These are phyloP conservation scores for Boletus sp. DNA, from an alignment of 768 basidiomycete species.

Conservation along the genomic window DNA sequence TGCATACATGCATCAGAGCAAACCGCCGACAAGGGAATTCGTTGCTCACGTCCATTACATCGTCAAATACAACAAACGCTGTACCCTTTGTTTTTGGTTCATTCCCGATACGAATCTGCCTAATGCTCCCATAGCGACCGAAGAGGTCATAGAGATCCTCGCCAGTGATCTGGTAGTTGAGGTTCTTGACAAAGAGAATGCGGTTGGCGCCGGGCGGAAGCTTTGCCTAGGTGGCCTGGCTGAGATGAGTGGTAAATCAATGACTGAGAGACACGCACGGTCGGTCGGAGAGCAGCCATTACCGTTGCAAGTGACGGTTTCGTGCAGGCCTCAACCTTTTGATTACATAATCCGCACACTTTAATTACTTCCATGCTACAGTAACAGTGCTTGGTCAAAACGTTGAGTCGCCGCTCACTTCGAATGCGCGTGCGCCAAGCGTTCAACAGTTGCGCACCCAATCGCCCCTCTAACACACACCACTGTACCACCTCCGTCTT, in stretches of 20 bases:
- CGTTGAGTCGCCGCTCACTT: conserved; percentile 3
- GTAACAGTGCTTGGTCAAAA: not conserved
- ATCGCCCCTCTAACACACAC: conserved; percentile 65
- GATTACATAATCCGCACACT: conserved; percentile 20
- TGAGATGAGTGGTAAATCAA: not conserved
- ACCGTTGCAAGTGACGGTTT: conserved; percentile 1
- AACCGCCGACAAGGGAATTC: not conserved
- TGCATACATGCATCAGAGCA: conserved; percentile 32
- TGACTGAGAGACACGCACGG: conserved; percentile 37
- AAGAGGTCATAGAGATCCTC: conserved; percentile 97
- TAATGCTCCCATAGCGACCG: conserved; percentile 93
- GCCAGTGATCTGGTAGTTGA: conserved; percentile 89
- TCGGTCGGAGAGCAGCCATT: conserved; percentile 71
- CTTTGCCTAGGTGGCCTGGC: conserved; percentile 51
- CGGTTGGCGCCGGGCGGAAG: conserved; percentile 91
- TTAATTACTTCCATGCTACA: not conserved
- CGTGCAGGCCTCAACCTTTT: not conserved
- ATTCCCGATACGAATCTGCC: conserved; percentile 92
- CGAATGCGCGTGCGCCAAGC: conserved; percentile 30
- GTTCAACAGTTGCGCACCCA: conserved; percentile 62
- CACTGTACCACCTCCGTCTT: conserved; percentile 54
- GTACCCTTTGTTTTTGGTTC: conserved; percentile 92
- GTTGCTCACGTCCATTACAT: conserved; percentile 85
- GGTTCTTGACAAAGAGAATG: conserved; percentile 89
- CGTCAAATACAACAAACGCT: conserved; percentile 94